Percentiles rank a stretch among this genome's conserved stretches.
Conservation (phyloP, 257 asterid genomes). For the Asclepias syriaca region DNA sequence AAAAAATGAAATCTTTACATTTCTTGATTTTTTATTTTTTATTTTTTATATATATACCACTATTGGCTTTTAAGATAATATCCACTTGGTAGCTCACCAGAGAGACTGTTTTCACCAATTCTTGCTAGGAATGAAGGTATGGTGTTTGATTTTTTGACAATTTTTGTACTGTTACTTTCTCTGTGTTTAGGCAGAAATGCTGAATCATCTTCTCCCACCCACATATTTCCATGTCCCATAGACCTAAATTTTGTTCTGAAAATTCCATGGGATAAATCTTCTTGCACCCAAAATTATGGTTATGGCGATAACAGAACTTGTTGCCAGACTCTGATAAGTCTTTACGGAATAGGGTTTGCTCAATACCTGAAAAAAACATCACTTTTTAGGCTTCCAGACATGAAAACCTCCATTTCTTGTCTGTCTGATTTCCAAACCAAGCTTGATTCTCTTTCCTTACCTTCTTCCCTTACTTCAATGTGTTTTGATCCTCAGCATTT, state of each 20-base stretch:
- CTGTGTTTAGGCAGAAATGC: conserved; percentile 15
- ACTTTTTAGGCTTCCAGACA: conserved; percentile 40
- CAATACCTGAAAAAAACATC: conserved; percentile 38
- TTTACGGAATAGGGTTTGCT: conserved; percentile 51
- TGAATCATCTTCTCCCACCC: conserved; percentile 20
- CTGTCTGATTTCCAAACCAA: conserved; percentile 40
- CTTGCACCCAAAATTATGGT: conserved; percentile 25
- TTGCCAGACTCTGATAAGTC: conserved; percentile 61
- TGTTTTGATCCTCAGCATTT: conserved; percentile 42
- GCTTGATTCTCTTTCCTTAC: conserved; percentile 36
- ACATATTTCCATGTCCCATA: conserved; percentile 33
- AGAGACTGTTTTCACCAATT: too few relatives aligned
- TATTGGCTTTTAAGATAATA: neutral
- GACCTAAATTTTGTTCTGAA: conserved; percentile 39
- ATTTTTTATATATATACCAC: too few relatives aligned
- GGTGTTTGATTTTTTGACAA: conserved; percentile 6
- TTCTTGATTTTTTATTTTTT: too few relatives aligned
- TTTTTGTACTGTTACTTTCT: neutral
- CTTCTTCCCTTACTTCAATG: conserved; percentile 24
- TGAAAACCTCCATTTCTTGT: conserved; percentile 44
- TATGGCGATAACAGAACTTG: conserved; percentile 19
- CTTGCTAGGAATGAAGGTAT: conserved; percentile 7
- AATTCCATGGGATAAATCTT: conserved; percentile 54
- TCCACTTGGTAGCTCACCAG: neutral
- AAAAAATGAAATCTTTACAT: too few relatives aligned